A percentile compares a stretch with the other conserved stretches of the same genome.
Conservation (phyloP, 768 basidiomycete species). For the Crucibulum laeve region DNA sequence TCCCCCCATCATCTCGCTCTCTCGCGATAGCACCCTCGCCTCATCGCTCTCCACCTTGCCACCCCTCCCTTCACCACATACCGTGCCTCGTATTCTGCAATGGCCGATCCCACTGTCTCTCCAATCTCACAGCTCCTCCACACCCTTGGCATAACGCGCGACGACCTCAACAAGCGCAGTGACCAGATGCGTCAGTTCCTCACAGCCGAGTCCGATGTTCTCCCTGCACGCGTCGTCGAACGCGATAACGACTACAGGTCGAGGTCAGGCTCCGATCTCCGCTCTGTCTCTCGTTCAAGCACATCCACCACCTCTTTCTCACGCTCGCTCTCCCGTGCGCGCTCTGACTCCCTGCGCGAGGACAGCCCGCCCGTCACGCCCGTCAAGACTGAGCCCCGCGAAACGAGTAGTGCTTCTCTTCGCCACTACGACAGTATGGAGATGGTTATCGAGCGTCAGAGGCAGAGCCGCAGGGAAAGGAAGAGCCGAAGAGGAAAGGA, state of each 20-base stretch:
- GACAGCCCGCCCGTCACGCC: conserved; percentile 56
- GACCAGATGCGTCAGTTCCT: conserved; percentile 81
- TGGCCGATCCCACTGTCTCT: conserved; percentile 44
- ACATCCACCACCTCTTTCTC: conserved; percentile 28
- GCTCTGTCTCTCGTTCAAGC: not conserved
- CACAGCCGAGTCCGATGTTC: conserved; percentile 41
- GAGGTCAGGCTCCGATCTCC: conserved; percentile 12
- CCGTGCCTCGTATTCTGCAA: conserved; percentile 12
- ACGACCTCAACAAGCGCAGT: conserved; percentile 67
- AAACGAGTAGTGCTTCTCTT: conserved; percentile 38
- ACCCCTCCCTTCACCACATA: no score
- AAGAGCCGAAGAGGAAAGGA: conserved; percentile 44
- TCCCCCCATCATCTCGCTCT: conserved; percentile 4
- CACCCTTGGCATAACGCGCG: conserved; percentile 71
- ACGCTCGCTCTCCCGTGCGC: conserved; percentile 40
- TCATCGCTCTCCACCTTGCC: conserved; percentile 6
- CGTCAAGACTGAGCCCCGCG: conserved; percentile 58
- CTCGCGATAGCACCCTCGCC: conserved; percentile 8
- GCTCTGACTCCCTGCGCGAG: conserved; percentile 47
- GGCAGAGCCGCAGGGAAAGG: conserved; percentile 52
- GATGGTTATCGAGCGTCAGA: conserved; percentile 69
- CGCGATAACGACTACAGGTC: conserved; percentile 26
- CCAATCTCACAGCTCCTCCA: conserved; percentile 72
- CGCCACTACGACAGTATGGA: conserved; percentile 76
- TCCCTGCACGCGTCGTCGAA: conserved; percentile 40